Evolutionary conservation across 495 filamentous ascomycete species (phyloP).

Genomic region (Ramalina intermedia): DNA sequence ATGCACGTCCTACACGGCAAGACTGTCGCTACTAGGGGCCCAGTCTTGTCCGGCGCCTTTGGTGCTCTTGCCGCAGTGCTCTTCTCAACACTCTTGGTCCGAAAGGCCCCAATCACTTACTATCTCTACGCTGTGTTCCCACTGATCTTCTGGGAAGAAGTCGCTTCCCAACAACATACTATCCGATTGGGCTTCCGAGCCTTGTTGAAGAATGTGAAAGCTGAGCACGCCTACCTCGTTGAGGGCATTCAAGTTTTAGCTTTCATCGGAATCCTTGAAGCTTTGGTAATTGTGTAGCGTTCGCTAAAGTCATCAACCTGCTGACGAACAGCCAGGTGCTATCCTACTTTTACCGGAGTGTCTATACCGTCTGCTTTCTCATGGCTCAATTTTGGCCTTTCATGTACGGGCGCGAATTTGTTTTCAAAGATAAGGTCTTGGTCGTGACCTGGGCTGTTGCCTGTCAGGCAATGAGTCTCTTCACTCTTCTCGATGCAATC

Average conservation of each 20-base stretch:
- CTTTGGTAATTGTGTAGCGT: constrained; percentile 46
- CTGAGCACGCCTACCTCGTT: constrained; percentile 38
- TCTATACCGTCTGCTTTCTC: constrained; percentile 70
- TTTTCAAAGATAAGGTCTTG: constrained; percentile 47
- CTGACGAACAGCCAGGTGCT: constrained; percentile 35
- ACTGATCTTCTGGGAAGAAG: constrained; percentile 91
- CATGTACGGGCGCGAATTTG: constrained; percentile 57
- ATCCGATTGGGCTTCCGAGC: constrained; percentile 50
- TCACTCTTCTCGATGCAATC: constrained; percentile 75
- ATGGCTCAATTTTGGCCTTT: constrained; percentile 65
- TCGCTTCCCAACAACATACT: constrained; percentile 63
- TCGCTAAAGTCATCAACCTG: neutral
- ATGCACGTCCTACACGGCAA: constrained; percentile 70
- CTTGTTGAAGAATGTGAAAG: constrained; percentile 52
- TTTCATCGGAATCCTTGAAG: constrained; percentile 65
- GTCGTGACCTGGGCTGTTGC: constrained; percentile 58
- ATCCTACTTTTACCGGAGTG: constrained; percentile 82
- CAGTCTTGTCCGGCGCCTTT: constrained; percentile 49
- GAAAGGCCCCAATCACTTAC: constrained; percentile 69
- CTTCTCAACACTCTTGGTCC: constrained; percentile 65
- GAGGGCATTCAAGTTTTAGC: constrained; percentile 42
- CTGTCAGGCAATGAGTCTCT: constrained; percentile 73
- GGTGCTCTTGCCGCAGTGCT: constrained; percentile 58
- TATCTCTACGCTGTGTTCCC: constrained; percentile 91
- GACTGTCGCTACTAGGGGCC: constrained; percentile 48